Conservation (phyloP, 805 yeast species). For the Candida tammaniensis region DNA sequence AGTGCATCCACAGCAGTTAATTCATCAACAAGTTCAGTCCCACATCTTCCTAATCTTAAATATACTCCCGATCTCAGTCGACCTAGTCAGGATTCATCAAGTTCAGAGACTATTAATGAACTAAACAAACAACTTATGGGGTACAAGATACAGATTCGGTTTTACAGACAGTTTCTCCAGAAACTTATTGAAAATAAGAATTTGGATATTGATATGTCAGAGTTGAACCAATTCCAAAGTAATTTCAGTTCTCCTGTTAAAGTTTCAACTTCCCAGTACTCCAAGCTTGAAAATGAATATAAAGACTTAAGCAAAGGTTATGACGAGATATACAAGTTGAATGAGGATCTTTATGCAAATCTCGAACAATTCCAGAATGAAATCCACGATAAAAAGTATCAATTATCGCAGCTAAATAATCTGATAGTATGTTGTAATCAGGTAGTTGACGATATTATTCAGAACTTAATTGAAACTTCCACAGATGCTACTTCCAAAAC, state of each 20-base stretch:
- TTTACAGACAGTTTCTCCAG: slow-evolving; percentile 40
- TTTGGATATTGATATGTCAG: slow-evolving; percentile 8
- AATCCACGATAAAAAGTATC: slow-evolving; percentile 26
- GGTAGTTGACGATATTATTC: slow-evolving; percentile 20
- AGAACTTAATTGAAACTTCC: slow-evolving; percentile 14
- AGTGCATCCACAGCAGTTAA: slow-evolving; percentile 10
- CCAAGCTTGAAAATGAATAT: slow-evolving; percentile 19
- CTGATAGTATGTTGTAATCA: slow-evolving; percentile 14
- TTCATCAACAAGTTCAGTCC: slow-evolving; percentile 8
- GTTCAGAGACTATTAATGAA: slow-evolving; percentile 23
- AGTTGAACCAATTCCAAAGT: slow-evolving; percentile 9
- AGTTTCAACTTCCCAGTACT: slow-evolving; percentile 6
- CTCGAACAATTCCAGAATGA: slow-evolving; percentile 33
- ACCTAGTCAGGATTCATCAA: slow-evolving; percentile 25
- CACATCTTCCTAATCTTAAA: slow-evolving; percentile 15
- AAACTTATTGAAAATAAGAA: slow-evolving; percentile 26
- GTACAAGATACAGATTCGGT: slow-evolving; percentile 36
- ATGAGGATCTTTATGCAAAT: slow-evolving; percentile 36
- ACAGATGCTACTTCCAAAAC: slow-evolving; percentile 17
- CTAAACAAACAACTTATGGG: slow-evolving; percentile 34
- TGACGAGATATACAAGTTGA: slow-evolving; percentile 32
- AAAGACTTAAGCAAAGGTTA: slow-evolving; percentile 23
- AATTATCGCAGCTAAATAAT: slow-evolving; percentile 13
- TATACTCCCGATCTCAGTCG: slow-evolving; percentile 15
- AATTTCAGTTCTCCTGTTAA: slow-evolving; percentile 4